Evolutionary conservation across 257 asterid species (phyloP).

Genomic region (Jacaranda mimosifolia): DNA sequence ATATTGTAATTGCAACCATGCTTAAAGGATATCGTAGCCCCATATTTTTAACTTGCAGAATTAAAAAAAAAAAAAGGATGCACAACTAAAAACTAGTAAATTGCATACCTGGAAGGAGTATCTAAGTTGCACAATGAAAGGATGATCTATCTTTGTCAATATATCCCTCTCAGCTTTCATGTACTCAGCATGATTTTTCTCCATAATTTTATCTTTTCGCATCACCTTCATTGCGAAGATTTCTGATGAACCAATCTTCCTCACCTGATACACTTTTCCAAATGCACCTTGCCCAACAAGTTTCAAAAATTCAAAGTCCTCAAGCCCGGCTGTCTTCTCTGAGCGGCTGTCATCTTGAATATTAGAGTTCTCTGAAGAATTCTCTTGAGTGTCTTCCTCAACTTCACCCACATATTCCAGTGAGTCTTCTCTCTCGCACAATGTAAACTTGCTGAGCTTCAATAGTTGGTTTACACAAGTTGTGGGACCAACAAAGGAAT

Average conservation of each 20-base stretch:
- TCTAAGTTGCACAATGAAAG: constrained; percentile 73
- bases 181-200: constrained; percentile 75
- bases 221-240: constrained; percentile 86
- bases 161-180: constrained; percentile 87
- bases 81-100: neutral
- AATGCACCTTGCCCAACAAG: constrained; percentile 90
- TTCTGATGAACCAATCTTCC: constrained; percentile 66
- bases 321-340: constrained; percentile 60
- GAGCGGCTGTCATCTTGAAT: constrained; percentile 30
- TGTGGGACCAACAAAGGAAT: constrained; percentile 77
- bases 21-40: neutral
- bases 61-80: neutral
- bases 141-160: constrained; percentile 74
- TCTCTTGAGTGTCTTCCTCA: constrained; percentile 40
- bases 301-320: constrained; percentile 74
- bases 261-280: constrained; percentile 87
- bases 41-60: too few relatives aligned
- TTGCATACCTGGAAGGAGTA: constrained; percentile 79
- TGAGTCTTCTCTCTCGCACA: constrained; percentile 52
- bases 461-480: constrained; percentile 44
- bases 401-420: constrained; percentile 43
- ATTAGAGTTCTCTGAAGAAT: constrained; percentile 28
- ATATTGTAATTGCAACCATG: neutral
- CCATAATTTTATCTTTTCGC: constrained; percentile 79
- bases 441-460: constrained; percentile 52